Conservation (phyloP, 768 basidiomycete genomes). For the Termitomyces sp. region DNA sequence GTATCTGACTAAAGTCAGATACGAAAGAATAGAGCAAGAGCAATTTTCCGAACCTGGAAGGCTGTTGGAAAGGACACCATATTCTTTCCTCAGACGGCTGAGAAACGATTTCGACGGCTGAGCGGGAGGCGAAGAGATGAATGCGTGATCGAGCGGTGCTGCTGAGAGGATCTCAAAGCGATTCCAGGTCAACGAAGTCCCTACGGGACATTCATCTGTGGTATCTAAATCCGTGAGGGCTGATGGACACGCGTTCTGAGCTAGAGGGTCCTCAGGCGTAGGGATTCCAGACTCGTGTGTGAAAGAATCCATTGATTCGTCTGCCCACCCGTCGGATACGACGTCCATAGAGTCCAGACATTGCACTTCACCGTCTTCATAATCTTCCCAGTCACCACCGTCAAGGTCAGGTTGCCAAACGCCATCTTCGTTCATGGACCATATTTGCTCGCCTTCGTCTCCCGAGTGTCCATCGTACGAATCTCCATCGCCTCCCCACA, state of each 20-base stretch:
- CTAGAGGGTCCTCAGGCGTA: neutral
- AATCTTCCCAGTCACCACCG: conserved; percentile 33
- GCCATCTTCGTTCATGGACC: conserved; percentile 39
- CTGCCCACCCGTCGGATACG: conserved; percentile 13
- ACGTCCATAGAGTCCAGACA: conserved; percentile 13
- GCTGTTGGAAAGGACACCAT: conserved; percentile 70
- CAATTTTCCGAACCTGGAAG: conserved; percentile 64
- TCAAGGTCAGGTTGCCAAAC: conserved; percentile 41
- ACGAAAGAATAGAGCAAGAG: neutral
- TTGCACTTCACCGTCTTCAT: conserved; percentile 22
- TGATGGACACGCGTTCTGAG: neutral
- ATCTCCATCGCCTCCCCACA: conserved; percentile 50
- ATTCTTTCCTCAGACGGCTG: conserved; percentile 75
- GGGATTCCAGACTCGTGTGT: neutral
- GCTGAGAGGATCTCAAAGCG: conserved; percentile 76
- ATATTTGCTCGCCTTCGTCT: conserved; percentile 35
- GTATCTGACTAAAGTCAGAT: conserved; percentile 45
- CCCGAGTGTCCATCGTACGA: conserved; percentile 36
- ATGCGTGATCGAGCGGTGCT: conserved; percentile 82
- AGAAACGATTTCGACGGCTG: conserved; percentile 73
- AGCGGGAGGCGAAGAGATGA: conserved; percentile 50
- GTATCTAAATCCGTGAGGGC: no score
- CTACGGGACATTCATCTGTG: neutral
- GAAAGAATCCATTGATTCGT: conserved; percentile 6
- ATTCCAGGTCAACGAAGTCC: conserved; percentile 52